Evolutionary conservation across 2,329 filamentous ascomycete genomes (phyloP), one percentile per base, ranked within the genome.

Genomic region (Sporothrix sp.): DNA sequence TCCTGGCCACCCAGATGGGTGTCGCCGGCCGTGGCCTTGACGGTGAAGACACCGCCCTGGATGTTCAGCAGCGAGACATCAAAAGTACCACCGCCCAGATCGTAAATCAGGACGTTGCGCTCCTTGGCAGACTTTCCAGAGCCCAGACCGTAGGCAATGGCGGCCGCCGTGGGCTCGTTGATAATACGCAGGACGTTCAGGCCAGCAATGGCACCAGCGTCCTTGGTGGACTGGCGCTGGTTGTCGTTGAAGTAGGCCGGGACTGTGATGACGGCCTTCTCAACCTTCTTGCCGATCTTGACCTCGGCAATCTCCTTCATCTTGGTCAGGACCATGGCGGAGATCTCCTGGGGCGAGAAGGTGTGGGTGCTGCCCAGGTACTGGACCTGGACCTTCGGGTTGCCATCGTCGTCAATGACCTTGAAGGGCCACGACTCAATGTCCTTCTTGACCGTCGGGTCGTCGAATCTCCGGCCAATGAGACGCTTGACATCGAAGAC

Each of bases 231-330:
- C 76, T 97, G 93, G 75, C 93, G 86, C 79, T 98, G 93, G 80
- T 95, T 95, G 83, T 98, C 93, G 81, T 97, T 97, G 87, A 98
- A 98, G 82, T 98, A 98, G 68, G 93, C 93, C 53, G 93, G 93
- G 53, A 97, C 93, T 57, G 93, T 98, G 72, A 98, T 90, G 70
- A 98, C 93, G 59, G 93, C 93, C 83, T 97, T 97, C 75, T 93
- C 84, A 65, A 97, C 90, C 78, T 93, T 95, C 85, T 94, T 95
- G 72, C 89, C 93, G 64, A 98, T 83, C 82, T 98, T 97, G 72
- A 79, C 80, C 80, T 98, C 93, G 65, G 93, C 93, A 69, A 96
- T 89, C 75, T 98, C 93, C 81, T 95, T 95, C 91, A 97, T 96
- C 91, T 98, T 98, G 75, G 81, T 84, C 62, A 98, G 82, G 61